Conservation (phyloP, 2,329 filamentous ascomycete species). For the Talaromyces sp. region DNA sequence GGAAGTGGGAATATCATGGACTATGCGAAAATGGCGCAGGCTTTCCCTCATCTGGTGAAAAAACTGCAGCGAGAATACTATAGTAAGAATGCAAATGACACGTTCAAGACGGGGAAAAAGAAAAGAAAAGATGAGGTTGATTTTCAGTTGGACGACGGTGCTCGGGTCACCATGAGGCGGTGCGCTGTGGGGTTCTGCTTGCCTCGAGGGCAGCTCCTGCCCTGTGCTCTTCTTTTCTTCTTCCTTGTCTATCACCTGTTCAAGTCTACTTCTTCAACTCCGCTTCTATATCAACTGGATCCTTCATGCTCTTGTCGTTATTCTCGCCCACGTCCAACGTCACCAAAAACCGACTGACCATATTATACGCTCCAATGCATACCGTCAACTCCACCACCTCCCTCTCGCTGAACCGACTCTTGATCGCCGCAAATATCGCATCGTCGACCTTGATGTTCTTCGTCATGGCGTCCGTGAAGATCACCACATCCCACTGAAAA, state of each 20-base stretch:
- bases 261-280: neutral
- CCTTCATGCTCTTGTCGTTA: slow-evolving; percentile 58
- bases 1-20: neutral
- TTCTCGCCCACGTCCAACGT: slow-evolving; percentile 66
- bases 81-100: neutral
- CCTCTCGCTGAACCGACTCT: slow-evolving; percentile 58
- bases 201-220: neutral
- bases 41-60: slow-evolving; percentile 8
- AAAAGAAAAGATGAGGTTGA: slow-evolving; percentile 16
- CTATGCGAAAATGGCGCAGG: neutral
- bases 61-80: neutral
- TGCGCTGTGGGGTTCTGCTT: slow-evolving; percentile 16
- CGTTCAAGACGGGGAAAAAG: neutral
- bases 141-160: slow-evolving; percentile 17
- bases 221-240: neutral
- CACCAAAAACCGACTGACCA: slow-evolving; percentile 80
- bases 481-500: slow-evolving; percentile 66
- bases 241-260: neutral
- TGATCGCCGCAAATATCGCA: slow-evolving; percentile 61
- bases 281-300: slow-evolving; percentile 64
- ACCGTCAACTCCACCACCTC: slow-evolving; percentile 82
- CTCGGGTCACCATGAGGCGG: slow-evolving; percentile 21
- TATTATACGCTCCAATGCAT: slow-evolving; percentile 85
- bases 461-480: slow-evolving; percentile 83
- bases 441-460: slow-evolving; percentile 67